Base-by-base conservation (phyloP, 2,329 filamentous ascomycete genomes). In the Exophiala spinifera region DNA sequence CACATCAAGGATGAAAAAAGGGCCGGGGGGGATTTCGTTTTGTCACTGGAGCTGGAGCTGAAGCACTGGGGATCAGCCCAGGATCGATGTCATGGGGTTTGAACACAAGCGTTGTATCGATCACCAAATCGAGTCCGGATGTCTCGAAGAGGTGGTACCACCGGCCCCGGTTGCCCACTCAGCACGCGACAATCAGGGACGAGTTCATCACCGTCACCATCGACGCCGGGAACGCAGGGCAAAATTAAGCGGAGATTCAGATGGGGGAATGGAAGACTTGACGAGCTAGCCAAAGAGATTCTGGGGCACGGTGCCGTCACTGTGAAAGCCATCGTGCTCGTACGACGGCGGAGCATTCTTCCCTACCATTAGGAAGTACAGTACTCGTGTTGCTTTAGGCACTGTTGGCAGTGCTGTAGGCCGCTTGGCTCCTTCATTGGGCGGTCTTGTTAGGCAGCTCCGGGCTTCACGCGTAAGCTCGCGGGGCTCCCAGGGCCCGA, bases 21-120 rank as follows among this genome's bases (percentile, higher is more conserved):
- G 33, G 8, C 6, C 36, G 33, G 46, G 31, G 10, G 3, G 20
- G n/a, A n/a, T n/a, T n/a, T 5, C 42, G 31, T 37, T n/a, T n/a
- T 25, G 42, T 51, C 42, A 40, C 49, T 43, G 43, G 53, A 43
- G 49, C 49, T 43, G 43, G 53, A 43, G 49, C 46, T 17, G 50
- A 17, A 37, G 20, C 17, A 46, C 42, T 55, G 37, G 23, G 47
- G 50, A n/a, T 46, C 53, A 46, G 34, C 46, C 13, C 17, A 31
- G 8, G 15, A 36, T 15, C 47, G 53, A 55, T 55, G 53, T 55
- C 47, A 55, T 55, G 17, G n/a, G 37, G 39, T 40, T 37, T 39
- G 33, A 46, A 17, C 21, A 31, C 25, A 49, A 46, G 31, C 33
- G 39, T 54, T 37, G 37, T 37, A 47, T 47, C 51, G 48, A 46